Evolutionary conservation across 805 yeast genomes (phyloP), one percentile per base, ranked within the genome.

Genomic region (Saturnispora diversa): DNA sequence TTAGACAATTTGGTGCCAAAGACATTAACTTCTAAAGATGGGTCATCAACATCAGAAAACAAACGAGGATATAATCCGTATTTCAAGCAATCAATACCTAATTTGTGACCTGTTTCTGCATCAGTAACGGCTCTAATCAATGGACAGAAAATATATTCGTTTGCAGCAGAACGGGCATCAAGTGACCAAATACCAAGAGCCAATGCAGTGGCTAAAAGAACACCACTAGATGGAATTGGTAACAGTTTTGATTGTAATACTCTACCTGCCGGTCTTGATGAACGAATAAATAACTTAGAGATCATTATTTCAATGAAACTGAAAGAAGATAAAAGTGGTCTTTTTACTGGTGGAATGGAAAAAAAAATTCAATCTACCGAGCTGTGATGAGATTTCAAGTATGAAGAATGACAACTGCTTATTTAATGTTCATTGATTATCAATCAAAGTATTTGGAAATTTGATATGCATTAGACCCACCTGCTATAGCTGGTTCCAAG

Each of bases 91-190:
- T 70, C 66, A 27, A 90, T 74, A 6, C 95, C 95, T 24, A 85
- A 59, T 38, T 67, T 69, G 58, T 90, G 97, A 17, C 95, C 92
- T 10, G 72, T 65, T 62, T 90, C 97, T n/a, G 88, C 95, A 56
- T 78, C 84, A 2, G 88, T 77, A 6, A 72, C 44, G 16, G 67
- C 55, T 43, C 97, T 72, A 35, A 84, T 70, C 9, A 80, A 35
- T 1, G 97, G 97, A 63, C 94, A 80, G 40, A 80, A 62, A 1
- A 84, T 67, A 54, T 82, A 84, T 58, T 90, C 92, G 53, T 87
- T 88, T 26, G 84, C 64, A 2, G 84, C 80, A 1, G 96, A 80
- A 44, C 94, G 69, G 8, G 96, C 79, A 61, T 88, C 95, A 39
- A 75, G 64, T 52, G 82, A 84, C 46, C 70, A 69, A 6, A 65